Evolutionary conservation across 495 filamentous ascomycete species (phyloP), one percentile per base, ranked within the genome.

Genomic region (Neurospora terricola): DNA sequence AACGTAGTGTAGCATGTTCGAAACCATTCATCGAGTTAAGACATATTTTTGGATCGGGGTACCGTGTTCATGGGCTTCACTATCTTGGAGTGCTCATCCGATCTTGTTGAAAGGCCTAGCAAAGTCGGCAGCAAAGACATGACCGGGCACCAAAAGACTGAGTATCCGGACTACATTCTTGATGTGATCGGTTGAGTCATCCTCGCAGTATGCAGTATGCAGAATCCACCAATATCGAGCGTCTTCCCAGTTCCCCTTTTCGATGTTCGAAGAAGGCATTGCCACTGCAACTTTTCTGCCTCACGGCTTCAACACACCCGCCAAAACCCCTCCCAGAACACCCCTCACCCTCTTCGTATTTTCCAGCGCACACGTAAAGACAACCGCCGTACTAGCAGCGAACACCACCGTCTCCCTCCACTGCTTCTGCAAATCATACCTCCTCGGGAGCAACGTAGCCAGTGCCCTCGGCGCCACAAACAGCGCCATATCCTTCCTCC

Each of bases 401-500:
- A 97, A 97, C 10, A 87, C 88, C 70, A 89, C 73, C 59, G 86
- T 90, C 83, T 97, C 94, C 72, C 89, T 87, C 90, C 92, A 93
- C 81, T 91, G 87, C 82, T 91, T 86, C 83, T 92, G 81, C 68
- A 75, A 71, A 2, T 88, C 80, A 81, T 97, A 97, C 48, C 86
- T 83, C 74, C 94, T 84, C 54, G 94, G 94, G 34, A 97, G 81
- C 70, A 94, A 78, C 30, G 90, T 92, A 21, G 92, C 93, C 76
- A 91, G 84, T 45, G 94, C 94, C 72, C 93, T 85, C 2, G 94
- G 94, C 72, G 91, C 90, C 74, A 98, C 93, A 83, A 97, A 98
- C 66, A 96, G 84, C 37, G 90, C 90, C 76, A 97, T 83, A 74
- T 97, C 94, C 78, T 92, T 90, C 70, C 93, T 85, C 76, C 91